A percentile compares a stretch with the other conserved stretches of the same genome.
These are phyloP conservation scores for Tylopilus plumbeoviolaceoides DNA, from an alignment of 768 basidiomycete genomes.

Conservation along the genomic window DNA sequence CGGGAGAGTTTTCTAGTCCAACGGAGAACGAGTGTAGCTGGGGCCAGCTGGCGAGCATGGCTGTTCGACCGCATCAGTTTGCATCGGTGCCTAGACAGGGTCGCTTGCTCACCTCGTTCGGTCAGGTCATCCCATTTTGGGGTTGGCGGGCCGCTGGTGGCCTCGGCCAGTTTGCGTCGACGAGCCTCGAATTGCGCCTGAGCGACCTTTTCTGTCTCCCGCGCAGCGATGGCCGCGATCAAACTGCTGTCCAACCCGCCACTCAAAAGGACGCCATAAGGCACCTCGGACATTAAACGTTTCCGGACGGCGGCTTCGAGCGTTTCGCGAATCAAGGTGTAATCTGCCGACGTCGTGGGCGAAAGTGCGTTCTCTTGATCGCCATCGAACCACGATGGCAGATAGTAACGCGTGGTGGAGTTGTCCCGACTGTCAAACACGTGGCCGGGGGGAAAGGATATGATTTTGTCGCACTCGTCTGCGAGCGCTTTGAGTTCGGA, in stretches of 20 bases:
- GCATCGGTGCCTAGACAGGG: neutral
- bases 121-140: constrained; percentile 43
- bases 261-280: constrained; percentile 93
- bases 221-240: constrained; percentile 90
- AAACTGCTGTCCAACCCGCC: constrained; percentile 95
- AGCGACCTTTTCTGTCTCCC: constrained; percentile 92
- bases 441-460: constrained; percentile 96
- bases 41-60: constrained; percentile 84
- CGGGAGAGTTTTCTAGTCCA: constrained; percentile 91
- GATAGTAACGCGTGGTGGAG: constrained; percentile 79
- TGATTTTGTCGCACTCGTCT: constrained; percentile 91
- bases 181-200: constrained; percentile 72
- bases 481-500: constrained; percentile 92
- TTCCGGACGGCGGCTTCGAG: constrained; percentile 93
- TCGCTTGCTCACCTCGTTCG: constrained; percentile 49
- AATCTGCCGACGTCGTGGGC: constrained; percentile 59
- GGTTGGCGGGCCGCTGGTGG: constrained; percentile 52
- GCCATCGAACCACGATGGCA: constrained; percentile 87
- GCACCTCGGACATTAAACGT: constrained; percentile 96
- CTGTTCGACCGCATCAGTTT: constrained; percentile 33
- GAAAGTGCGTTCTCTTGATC: constrained; percentile 60
- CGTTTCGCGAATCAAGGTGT: constrained; percentile 68
- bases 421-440: constrained; percentile 84
- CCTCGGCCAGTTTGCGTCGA: constrained; percentile 53
- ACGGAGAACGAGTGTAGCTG: constrained; percentile 97